Conservation (phyloP, 352 stramenopile genomes). For the Pythium volutum region DNA sequence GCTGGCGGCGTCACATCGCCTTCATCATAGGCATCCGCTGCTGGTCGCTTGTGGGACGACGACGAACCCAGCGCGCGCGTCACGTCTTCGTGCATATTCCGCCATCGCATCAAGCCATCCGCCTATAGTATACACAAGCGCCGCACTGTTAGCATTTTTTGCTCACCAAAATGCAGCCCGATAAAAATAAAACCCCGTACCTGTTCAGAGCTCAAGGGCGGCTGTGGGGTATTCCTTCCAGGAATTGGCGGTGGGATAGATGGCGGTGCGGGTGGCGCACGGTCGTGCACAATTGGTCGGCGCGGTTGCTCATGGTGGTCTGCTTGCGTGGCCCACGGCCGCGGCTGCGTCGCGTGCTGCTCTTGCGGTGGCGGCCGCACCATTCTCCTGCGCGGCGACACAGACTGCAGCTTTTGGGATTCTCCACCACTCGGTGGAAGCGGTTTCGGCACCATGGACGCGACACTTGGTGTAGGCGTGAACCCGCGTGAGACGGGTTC, state of each 20-base stretch:
- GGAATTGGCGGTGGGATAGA: neutral
- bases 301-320: constrained; percentile 18
- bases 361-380: constrained; percentile 16
- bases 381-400: constrained; percentile 23
- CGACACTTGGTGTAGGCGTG: neutral
- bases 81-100: constrained; percentile 75
- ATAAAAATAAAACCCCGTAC: neutral
- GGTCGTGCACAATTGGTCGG: constrained; percentile 10
- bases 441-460: constrained; percentile 3
- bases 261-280: constrained; percentile 2
- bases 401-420: neutral
- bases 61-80: constrained; percentile 39
- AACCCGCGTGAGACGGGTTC: neutral
- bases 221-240: neutral
- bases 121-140: too few species aligned
- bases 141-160: neutral
- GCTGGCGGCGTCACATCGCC: constrained; percentile 6
- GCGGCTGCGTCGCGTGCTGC: neutral
- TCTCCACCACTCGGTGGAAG: neutral
- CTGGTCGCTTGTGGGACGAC: constrained; percentile 26
- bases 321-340: constrained; percentile 1
- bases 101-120: constrained; percentile 28
- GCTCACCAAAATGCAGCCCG: neutral
- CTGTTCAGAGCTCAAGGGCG: constrained; percentile 18
- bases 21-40: constrained; percentile 4